These are phyloP conservation scores for Parvularia atlantis DNA, from an alignment of 78 protist species.

Conservation along the genomic window DNA sequence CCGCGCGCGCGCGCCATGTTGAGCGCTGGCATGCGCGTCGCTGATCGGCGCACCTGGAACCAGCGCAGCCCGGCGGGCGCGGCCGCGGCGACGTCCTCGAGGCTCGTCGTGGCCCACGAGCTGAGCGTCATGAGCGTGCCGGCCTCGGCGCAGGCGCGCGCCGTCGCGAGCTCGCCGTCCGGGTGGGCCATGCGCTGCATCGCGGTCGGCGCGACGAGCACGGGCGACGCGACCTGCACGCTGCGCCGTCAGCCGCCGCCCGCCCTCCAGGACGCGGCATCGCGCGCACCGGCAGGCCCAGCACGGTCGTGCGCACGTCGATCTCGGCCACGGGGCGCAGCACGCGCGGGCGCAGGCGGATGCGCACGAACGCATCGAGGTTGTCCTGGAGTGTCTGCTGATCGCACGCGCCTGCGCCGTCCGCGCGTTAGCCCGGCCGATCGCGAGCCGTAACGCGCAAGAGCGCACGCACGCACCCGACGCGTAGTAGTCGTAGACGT, in stretches of 20 bases:
- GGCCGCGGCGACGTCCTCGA: constrained; percentile 41
- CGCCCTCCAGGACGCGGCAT: neutral
- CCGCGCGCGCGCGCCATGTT: constrained; percentile 30
- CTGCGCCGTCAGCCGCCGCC: neutral
- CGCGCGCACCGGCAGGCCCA: constrained; percentile 2
- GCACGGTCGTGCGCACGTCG: neutral
- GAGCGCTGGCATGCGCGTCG: neutral
- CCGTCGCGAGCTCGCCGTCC: constrained; percentile 24
- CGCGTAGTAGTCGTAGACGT: constrained; percentile 22
- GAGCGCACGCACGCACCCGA: too few relatives aligned
- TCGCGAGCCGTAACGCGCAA: too few relatives aligned
- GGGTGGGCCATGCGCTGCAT: constrained; percentile 22
- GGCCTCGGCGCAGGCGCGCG: neutral
- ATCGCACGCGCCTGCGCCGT: constrained; percentile 19
- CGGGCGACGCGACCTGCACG: neutral
- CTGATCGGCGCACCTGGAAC: neutral
- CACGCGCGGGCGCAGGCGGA: constrained; percentile 14
- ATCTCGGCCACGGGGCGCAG: constrained; percentile 18
- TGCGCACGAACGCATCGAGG: neutral
- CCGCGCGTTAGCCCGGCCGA: too few relatives aligned
- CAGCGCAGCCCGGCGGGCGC: constrained; percentile 1
- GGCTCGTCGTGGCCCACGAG: constrained; percentile 27
- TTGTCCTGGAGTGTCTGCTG: constrained; percentile 13
- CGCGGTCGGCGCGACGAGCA: constrained; percentile 28
- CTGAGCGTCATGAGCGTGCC: constrained; percentile 37